phyloP scores from a whole-genome alignment of 495 filamentous ascomycete genomes.

The Recurvomyces mirabilis region DNA sequence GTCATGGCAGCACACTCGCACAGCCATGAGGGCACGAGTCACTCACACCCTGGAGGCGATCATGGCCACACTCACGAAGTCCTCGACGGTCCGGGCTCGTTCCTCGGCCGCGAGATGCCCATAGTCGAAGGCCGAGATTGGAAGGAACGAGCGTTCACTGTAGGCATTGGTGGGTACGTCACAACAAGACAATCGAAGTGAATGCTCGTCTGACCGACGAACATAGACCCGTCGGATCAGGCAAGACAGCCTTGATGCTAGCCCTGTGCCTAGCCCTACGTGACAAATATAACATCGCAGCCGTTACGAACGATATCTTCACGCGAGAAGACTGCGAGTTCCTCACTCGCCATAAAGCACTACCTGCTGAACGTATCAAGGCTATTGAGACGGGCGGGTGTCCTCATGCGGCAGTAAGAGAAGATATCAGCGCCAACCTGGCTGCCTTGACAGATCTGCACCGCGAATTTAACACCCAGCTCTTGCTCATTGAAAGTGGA shows the following conservation, averaged over 20 bases:
- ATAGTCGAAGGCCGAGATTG: constrained; percentile 79
- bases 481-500: constrained; percentile 86
- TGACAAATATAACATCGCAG: constrained; percentile 69
- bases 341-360: constrained; percentile 73
- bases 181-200: background rate
- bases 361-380: constrained; percentile 69
- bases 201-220: too few species aligned
- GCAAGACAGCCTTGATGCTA: constrained; percentile 94
- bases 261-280: constrained; percentile 73
- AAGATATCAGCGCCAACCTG: constrained; percentile 91
- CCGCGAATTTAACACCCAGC: constrained; percentile 52
- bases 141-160: constrained; percentile 82
- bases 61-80: constrained; percentile 96
- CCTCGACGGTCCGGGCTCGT: constrained; percentile 86
- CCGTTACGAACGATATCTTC: constrained; percentile 99
- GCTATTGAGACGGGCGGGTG: constrained; percentile 98
- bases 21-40: constrained; percentile 43
- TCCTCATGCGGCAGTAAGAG: constrained; percentile 92
- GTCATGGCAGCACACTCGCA: constrained; percentile 28
- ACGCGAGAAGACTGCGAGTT: constrained; percentile 95
- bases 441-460: constrained; percentile 84
- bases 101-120: constrained; percentile 82
- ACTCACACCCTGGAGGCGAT: constrained; percentile 45
- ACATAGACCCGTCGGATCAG: constrained; percentile 85
- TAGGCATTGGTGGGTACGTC: constrained; percentile 90